Evolutionary conservation across 73 alveolate species (phyloP).

Genomic region (Paramecium bursaria): DNA sequence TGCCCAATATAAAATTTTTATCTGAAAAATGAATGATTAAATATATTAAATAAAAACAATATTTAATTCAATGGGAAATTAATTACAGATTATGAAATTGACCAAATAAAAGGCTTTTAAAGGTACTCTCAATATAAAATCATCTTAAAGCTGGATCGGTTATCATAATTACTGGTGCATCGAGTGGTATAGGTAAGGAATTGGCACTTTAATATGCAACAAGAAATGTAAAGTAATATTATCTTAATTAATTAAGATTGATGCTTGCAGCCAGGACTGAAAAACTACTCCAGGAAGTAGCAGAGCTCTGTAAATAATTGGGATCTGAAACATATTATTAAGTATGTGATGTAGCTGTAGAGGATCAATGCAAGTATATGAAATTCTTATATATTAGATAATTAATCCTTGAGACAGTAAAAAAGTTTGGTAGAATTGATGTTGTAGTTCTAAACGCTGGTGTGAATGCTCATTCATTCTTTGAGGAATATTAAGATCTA

Average conservation of each 20-base stretch:
- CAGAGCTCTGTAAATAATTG: slow-evolving; percentile 34
- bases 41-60: too few relatives aligned
- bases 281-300: slow-evolving; percentile 65
- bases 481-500: slow-evolving; percentile 77
- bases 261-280: slow-evolving; percentile 75
- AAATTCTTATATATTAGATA: not conserved
- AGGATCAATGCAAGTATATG: slow-evolving; percentile 75
- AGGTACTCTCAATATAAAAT: not conserved
- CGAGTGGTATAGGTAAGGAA: slow-evolving; percentile 86
- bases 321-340: slow-evolving; percentile 57
- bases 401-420: slow-evolving; percentile 44
- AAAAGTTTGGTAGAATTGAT: slow-evolving; percentile 46
- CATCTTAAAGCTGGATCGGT: slow-evolving; percentile 62
- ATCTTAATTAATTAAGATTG: slow-evolving; percentile 36
- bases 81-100: slow-evolving; percentile 40
- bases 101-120: slow-evolving; percentile 21
- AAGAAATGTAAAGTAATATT: slow-evolving; percentile 66
- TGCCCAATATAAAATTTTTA: too few relatives aligned
- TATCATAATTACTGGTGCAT: slow-evolving; percentile 84
- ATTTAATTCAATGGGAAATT: slow-evolving; percentile 63
- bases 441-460: slow-evolving; percentile 79
- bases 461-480: slow-evolving; percentile 79
- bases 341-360: slow-evolving; percentile 72
- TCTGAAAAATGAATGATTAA: too few relatives aligned
- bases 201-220: slow-evolving; percentile 79